phyloP scores from a whole-genome alignment of 306 rosid genomes.

The Citrullus amarus region DNA sequence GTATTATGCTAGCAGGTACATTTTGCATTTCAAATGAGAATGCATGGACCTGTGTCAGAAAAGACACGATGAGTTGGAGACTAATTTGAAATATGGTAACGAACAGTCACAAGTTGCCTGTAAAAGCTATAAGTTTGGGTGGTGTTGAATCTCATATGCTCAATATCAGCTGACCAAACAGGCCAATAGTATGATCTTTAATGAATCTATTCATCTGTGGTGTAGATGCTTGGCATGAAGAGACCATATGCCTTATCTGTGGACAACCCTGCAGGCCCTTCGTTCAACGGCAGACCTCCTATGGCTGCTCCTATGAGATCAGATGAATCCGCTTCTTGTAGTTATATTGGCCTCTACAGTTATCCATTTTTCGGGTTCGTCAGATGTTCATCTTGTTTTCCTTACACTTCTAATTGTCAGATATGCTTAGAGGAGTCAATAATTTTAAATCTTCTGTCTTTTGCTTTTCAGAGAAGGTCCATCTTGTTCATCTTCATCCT shows the following conservation, averaged over 20 bases:
- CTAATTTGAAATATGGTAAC: background rate
- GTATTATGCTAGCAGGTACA: background rate
- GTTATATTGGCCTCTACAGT: slow-evolving; percentile 19
- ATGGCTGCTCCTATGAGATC: slow-evolving; percentile 28
- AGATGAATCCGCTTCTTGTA: slow-evolving; percentile 20
- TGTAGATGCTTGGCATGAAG: slow-evolving; percentile 53
- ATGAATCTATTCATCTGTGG: background rate
- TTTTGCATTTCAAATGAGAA: background rate
- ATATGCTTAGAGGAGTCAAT: background rate
- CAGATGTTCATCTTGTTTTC: background rate
- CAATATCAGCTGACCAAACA: background rate
- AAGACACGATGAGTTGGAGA: background rate
- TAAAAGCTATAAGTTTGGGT: background rate
- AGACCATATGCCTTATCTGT: slow-evolving; percentile 51
- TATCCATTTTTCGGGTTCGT: slow-evolving; percentile 37
- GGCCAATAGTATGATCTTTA: background rate
- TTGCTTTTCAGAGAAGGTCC: slow-evolving; percentile 1
- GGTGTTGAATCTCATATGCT: background rate
- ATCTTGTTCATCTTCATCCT: slow-evolving; percentile 3
- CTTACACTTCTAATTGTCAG: background rate
- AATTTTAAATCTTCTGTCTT: background rate
- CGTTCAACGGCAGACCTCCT: slow-evolving; percentile 29
- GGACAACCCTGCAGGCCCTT: slow-evolving; percentile 27
- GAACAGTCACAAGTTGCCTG: background rate
- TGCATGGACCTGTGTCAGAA: background rate